These are phyloP conservation scores for Hemerocallis citrina DNA, from an alignment of 106 monocot genomes.

Conservation along the genomic window DNA sequence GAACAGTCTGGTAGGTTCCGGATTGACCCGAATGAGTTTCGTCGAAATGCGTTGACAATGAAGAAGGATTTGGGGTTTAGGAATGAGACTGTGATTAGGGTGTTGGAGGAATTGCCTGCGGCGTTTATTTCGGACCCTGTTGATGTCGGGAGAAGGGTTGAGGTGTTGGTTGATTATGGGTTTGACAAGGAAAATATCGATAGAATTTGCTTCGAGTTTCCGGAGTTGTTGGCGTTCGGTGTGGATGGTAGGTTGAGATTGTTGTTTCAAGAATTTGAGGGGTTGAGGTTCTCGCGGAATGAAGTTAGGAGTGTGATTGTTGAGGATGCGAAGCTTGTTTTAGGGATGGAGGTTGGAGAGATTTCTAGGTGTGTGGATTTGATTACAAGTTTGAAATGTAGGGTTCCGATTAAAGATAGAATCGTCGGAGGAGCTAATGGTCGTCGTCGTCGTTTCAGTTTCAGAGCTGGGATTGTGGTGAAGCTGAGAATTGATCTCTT, in stretches of 20 bases:
- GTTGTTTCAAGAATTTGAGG: slow-evolving; percentile 46
- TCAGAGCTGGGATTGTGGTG: slow-evolving; percentile 36
- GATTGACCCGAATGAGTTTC: slow-evolving; percentile 22
- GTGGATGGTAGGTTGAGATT: slow-evolving; percentile 35
- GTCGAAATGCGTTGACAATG: slow-evolving; percentile 9
- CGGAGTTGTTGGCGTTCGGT: slow-evolving; percentile 22
- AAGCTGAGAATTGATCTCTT: slow-evolving; percentile 66
- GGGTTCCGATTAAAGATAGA: slow-evolving; percentile 45
- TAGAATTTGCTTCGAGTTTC: slow-evolving; percentile 26
- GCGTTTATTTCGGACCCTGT: slow-evolving; percentile 17
- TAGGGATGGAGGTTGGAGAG: slow-evolving; percentile 64
- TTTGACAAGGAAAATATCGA: slow-evolving; percentile 31
- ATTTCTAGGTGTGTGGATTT: slow-evolving; percentile 39
- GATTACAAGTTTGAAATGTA: slow-evolving; percentile 57
- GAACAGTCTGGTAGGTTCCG: slow-evolving; percentile 27
- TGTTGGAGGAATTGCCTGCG: slow-evolving; percentile 25
- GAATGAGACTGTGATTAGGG: slow-evolving; percentile 20
- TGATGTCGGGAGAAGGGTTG: slow-evolving; percentile 16
- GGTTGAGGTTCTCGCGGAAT: slow-evolving; percentile 20
- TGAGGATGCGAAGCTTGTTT: slow-evolving; percentile 30
- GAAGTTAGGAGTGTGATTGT: slow-evolving; percentile 34
- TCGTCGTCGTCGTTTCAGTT: no score
- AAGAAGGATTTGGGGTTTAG: slow-evolving; percentile 30
- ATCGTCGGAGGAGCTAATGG: slow-evolving; percentile 47
- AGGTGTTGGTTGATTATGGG: slow-evolving; percentile 28